phyloP scores from a whole-genome alignment of 2,329 filamentous ascomycete genomes.

The Uncinocarpus reesii region DNA sequence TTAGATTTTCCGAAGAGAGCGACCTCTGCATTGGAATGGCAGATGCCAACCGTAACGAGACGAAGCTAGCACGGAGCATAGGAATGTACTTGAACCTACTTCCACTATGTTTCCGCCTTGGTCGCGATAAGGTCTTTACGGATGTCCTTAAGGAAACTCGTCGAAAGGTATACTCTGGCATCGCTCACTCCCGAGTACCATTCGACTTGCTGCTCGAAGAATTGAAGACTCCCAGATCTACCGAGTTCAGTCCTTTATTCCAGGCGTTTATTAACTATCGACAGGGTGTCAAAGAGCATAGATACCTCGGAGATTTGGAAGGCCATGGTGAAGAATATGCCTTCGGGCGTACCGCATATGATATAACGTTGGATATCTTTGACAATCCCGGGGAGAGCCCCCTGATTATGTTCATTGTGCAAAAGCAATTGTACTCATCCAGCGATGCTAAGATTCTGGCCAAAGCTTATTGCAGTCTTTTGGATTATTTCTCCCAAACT shows the following conservation, averaged over 20 bases:
- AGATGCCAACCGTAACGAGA: slow-evolving; percentile 36
- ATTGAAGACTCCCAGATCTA: slow-evolving; percentile 34
- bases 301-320: background rate
- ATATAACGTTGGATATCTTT: slow-evolving; percentile 32
- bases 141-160: slow-evolving; percentile 24
- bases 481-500: slow-evolving; percentile 2
- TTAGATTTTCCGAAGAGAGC: slow-evolving; percentile 25
- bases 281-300: slow-evolving; percentile 23
- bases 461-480: slow-evolving; percentile 19
- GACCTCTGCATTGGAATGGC: slow-evolving; percentile 41
- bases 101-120: slow-evolving; percentile 33
- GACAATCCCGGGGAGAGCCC: slow-evolving; percentile 23
- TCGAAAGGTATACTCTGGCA: slow-evolving; percentile 26
- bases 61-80: slow-evolving; percentile 27
- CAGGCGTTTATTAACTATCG: slow-evolving; percentile 44
- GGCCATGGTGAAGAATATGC: background rate
- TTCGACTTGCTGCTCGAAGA: slow-evolving; percentile 42
- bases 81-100: slow-evolving; percentile 44
- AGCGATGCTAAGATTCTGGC: slow-evolving; percentile 21
- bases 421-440: slow-evolving; percentile 27
- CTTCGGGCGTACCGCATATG: slow-evolving; percentile 22
- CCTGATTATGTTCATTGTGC: slow-evolving; percentile 21
- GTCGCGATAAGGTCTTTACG: slow-evolving; percentile 22
- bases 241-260: slow-evolving; percentile 39
- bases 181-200: slow-evolving; percentile 39